phyloP scores from a whole-genome alignment of 148 eudicot species.

The Fagopyrum tataricum region DNA sequence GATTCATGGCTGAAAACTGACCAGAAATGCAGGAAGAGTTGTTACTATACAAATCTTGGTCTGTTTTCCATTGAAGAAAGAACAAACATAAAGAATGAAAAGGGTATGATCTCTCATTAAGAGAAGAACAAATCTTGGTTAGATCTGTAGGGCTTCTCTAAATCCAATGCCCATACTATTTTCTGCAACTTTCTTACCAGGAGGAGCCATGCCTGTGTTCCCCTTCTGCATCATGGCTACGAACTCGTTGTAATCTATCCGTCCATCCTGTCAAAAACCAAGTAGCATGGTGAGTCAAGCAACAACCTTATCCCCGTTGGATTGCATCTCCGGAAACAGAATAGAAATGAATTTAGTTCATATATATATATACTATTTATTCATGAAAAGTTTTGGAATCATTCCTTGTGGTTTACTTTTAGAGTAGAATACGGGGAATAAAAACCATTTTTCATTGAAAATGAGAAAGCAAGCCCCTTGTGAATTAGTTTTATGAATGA shows the following conservation, averaged over 20 bases:
- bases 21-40: not conserved
- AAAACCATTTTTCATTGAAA: too few species aligned
- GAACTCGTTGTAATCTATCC: constrained; percentile 26
- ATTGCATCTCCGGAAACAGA: too few species aligned
- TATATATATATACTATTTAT: too few species aligned
- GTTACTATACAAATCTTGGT: constrained; percentile 6
- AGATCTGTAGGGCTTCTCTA: constrained; percentile 15
- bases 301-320: too few species aligned
- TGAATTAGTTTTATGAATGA: too few species aligned
- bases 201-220: constrained; percentile 7
- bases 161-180: constrained; percentile 7
- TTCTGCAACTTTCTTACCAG: constrained; percentile 11
- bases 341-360: too few species aligned
- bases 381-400: too few species aligned
- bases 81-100: not conserved
- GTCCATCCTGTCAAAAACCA: constrained; percentile 32
- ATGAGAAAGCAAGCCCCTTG: too few species aligned
- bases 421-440: too few species aligned
- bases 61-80: not conserved
- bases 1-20: not conserved
- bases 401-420: too few species aligned
- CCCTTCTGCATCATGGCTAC: constrained; percentile 25
- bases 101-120: not conserved
- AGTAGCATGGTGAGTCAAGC: not conserved
- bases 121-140: not conserved